These are phyloP conservation scores for Thelonectria blattea DNA, from an alignment of 2,329 filamentous ascomycete genomes.

Conservation along the genomic window DNA sequence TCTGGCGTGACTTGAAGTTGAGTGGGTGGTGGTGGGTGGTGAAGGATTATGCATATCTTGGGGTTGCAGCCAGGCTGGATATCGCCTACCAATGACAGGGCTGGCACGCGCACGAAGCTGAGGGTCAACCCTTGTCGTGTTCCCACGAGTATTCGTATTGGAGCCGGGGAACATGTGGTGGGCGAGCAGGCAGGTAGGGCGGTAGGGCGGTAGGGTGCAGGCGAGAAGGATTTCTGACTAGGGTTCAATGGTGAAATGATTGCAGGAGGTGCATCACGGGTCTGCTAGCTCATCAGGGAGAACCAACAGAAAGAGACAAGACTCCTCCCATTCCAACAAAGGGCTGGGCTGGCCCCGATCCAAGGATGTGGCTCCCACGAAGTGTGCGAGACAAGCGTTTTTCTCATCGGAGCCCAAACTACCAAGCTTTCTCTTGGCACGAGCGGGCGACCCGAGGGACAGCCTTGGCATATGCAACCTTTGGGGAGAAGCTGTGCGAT, in stretches of 20 bases:
- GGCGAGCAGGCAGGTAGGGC: neutral
- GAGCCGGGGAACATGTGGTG: neutral
- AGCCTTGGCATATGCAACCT: constrained; percentile 36
- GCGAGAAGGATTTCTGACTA: neutral
- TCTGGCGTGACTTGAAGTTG: neutral
- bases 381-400: constrained; percentile 31
- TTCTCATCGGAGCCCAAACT: constrained; percentile 20
- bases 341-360: too few relatives aligned
- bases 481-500: neutral
- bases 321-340: neutral
- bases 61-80: neutral
- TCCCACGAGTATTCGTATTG: neutral
- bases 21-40: too few relatives aligned
- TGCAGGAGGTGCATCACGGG: neutral
- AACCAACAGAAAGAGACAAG: neutral
- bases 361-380: constrained; percentile 23
- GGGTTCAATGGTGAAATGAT: neutral
- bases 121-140: neutral
- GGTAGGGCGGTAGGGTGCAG: too few relatives aligned
- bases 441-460: constrained; percentile 24
- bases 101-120: neutral
- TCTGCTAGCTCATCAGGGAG: neutral
- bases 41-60: constrained; percentile 16
- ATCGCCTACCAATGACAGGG: neutral
- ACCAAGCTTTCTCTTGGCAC: constrained; percentile 42